Conservation (phyloP, 139 green algal species). For the Pseudopediastrum boryanum region DNA sequence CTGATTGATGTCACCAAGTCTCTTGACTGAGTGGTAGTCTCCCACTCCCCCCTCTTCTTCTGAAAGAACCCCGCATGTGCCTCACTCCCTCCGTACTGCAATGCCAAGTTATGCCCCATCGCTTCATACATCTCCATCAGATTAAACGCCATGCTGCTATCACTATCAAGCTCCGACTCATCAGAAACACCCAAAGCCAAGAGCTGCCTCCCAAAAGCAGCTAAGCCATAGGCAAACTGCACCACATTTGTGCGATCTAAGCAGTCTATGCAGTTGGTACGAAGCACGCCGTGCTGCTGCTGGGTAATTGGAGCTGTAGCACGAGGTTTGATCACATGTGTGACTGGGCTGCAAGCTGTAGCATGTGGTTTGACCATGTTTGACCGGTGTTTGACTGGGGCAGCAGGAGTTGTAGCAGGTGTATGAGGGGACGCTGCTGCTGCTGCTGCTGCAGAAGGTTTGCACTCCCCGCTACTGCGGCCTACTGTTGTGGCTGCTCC, state of each 20-base stretch:
- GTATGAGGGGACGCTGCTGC: no score
- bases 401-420: no score
- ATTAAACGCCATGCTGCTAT: conserved; percentile 62
- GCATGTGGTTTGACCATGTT: no score
- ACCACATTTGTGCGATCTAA: conserved; percentile 73
- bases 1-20: conserved; percentile 55
- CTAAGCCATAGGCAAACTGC: conserved; percentile 42
- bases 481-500: background rate
- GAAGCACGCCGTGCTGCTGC: conserved; percentile 76
- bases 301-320: conserved; percentile 1
- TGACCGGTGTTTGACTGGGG: no score
- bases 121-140: conserved; percentile 92
- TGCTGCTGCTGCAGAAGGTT: conserved; percentile 20
- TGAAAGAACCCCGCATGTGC: conserved; percentile 91
- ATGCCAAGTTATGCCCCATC: conserved; percentile 87
- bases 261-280: conserved; percentile 98
- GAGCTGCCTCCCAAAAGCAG: conserved; percentile 34
- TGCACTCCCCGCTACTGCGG: background rate
- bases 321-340: background rate
- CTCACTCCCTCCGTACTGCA: conserved; percentile 92
- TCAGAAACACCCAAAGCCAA: conserved; percentile 28
- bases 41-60: conserved; percentile 80
- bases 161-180: conserved; percentile 13
- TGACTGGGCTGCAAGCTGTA: background rate
- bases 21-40: conserved; percentile 60